These are phyloP conservation scores for Thalassiosira hispida DNA, from an alignment of 352 stramenopile species.

Conservation along the genomic window DNA sequence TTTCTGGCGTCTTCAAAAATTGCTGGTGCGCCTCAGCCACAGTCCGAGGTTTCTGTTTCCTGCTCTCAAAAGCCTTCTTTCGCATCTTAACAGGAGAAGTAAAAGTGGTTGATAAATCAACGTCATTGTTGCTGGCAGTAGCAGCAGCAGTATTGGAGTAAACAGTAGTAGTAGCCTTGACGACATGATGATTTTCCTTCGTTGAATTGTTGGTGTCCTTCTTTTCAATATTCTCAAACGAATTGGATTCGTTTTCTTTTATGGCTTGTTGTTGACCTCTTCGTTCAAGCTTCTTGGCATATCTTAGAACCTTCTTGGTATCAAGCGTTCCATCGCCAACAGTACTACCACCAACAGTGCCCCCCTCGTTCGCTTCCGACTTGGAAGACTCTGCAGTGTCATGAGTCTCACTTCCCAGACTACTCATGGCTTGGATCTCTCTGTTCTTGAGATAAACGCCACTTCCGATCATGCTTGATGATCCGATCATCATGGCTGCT, in stretches of 20 bases:
- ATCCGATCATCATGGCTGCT: background rate
- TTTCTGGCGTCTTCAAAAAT: slow-evolving; percentile 7
- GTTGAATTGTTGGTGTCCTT: slow-evolving; percentile 35
- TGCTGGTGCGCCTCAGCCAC: slow-evolving; percentile 7
- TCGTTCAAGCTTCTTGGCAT: slow-evolving; percentile 39
- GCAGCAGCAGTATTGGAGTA: slow-evolving; percentile 5
- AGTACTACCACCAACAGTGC: slow-evolving; percentile 30
- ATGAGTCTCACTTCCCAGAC: slow-evolving; percentile 37
- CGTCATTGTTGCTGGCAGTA: background rate
- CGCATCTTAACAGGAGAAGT: slow-evolving; percentile 35
- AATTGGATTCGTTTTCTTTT: slow-evolving; percentile 18
- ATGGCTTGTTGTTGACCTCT: background rate
- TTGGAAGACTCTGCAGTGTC: slow-evolving; percentile 32
- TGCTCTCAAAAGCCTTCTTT: slow-evolving; percentile 46
- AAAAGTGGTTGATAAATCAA: background rate
- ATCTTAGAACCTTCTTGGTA: slow-evolving; percentile 45
- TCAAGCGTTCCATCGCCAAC: slow-evolving; percentile 42
- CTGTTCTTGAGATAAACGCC: slow-evolving; percentile 29
- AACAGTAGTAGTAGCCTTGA: background rate
- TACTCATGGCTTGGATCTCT: slow-evolving; percentile 45
- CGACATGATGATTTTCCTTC: slow-evolving; percentile 41
- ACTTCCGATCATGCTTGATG: slow-evolving; percentile 5
- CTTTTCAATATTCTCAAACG: slow-evolving; percentile 38
- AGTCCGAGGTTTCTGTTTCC: background rate
- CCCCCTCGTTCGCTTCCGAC: slow-evolving; percentile 17